Percentiles rank a stretch among this genome's conserved stretches.
Evolutionary conservation across 192 early-diverging fungal genomes (phyloP).

Genomic region (Podila horticola): DNA sequence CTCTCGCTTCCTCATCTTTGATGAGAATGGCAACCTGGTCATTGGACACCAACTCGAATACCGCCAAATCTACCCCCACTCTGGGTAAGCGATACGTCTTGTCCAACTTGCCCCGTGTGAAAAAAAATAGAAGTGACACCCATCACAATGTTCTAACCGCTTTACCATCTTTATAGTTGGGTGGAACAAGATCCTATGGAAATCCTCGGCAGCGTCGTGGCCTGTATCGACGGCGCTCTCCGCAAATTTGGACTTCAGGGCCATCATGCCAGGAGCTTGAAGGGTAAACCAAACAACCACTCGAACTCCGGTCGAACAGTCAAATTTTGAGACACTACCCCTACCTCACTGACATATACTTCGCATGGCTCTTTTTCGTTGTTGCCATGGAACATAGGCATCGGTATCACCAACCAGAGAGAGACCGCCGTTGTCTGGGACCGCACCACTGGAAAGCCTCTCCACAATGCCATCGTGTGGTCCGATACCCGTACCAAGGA

Average conservation of each 20-base stretch:
- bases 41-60: conserved; percentile 84
- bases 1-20: conserved; percentile 93
- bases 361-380: neutral
- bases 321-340: neutral
- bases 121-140: neutral
- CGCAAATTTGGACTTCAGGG: conserved; percentile 73
- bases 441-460: conserved; percentile 75
- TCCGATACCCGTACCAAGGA: conserved; percentile 85
- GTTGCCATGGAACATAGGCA: conserved; percentile 45
- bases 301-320: no score
- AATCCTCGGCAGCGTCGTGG: conserved; percentile 73
- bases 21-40: conserved; percentile 76
- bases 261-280: conserved; percentile 58
- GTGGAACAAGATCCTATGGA: conserved; percentile 87
- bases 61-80: conserved; percentile 78
- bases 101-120: neutral
- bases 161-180: conserved; percentile 60
- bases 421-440: conserved; percentile 96
- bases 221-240: conserved; percentile 74
- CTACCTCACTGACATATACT: neutral
- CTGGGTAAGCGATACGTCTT: conserved; percentile 63
- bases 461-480: conserved; percentile 94
- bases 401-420: conserved; percentile 96
- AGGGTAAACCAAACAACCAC: conserved; percentile 11
- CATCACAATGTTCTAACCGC: neutral